A percentile compares a stretch with the other conserved stretches of the same genome.
Evolutionary conservation across 352 stramenopile genomes (phyloP).

Genomic region (Phytophthora pisi): DNA sequence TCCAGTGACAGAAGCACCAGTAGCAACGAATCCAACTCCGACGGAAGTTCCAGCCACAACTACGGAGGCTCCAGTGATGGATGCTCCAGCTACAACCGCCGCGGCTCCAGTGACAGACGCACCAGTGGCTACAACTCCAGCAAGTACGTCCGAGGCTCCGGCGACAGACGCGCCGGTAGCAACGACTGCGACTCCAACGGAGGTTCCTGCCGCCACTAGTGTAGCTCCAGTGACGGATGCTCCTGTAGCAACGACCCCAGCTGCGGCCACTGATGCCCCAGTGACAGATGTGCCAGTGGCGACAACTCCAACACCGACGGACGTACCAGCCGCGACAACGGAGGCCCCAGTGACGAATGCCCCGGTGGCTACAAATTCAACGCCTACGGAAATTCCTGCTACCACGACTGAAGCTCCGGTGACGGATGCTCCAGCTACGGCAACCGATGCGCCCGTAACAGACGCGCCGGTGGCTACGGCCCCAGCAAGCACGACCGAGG

Average conservation of each 20-base stretch:
- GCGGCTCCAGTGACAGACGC: neutral
- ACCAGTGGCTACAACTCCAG: neutral
- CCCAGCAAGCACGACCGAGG: too few species aligned
- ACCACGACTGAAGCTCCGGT: too few species aligned
- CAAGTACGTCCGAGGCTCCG: neutral
- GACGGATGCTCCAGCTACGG: too few species aligned
- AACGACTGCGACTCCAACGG: neutral
- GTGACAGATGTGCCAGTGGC: neutral
- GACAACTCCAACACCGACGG: neutral
- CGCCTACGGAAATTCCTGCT: too few species aligned
- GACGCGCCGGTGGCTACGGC: too few species aligned
- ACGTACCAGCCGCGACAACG: conserved; percentile 5
- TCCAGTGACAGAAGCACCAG: conserved; percentile 6
- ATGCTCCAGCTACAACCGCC: neutral
- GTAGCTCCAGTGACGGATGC: neutral
- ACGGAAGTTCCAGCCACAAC: neutral
- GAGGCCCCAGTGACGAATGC: neutral
- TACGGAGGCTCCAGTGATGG: conserved; percentile 2
- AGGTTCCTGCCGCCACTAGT: neutral
- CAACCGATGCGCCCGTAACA: too few species aligned
- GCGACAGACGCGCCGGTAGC: neutral
- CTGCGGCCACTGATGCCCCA: conserved; percentile 3
- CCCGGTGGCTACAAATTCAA: too few species aligned
- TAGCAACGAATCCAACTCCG: neutral
- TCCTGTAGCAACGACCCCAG: neutral